Base-by-base conservation (phyloP, 129 eudicot genomes). In the Smallanthus sonchifolius region DNA sequence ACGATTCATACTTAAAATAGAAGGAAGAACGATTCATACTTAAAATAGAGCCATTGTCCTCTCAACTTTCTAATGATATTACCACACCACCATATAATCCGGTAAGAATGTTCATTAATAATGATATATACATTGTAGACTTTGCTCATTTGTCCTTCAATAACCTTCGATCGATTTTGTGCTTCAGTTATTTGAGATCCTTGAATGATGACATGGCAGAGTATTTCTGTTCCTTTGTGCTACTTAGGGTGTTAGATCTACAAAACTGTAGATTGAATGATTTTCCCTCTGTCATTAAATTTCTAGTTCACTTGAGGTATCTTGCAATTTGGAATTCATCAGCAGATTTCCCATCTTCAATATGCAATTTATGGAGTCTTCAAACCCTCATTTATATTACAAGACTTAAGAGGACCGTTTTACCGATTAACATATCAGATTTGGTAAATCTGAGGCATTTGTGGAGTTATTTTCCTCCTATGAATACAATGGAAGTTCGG, bases 291-390 rank as follows among this genome's bases (percentile, higher is more conserved):
- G 35, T 19, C 10, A 16, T 67, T 0, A 49, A 0, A 43, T 69
- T 77, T 9, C 24, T 77, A 14, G 51, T 77, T 69, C 75, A 68
- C 49, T 57, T 77, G 69, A 77, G 75, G 63, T 77, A 69, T 63
- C 62, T 77, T 43, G 70, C 61, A 5, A 10, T 77, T 11, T 19
- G 63, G 52, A 0, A 0, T 7, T 0, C 16, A 13, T 0, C 0
- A 4, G 4, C 0, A 15, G 15, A 10, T 66, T 77, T 77, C 17
- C 70, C 70, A 44, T 7, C 42, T 30, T 68, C 75, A 2, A 10
- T 77, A 30, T 77, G 39, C 42, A 77, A 68, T 11, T 17, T 77
- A 5, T 43, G 40, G 75, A 69, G 28, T 42, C 81, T 69, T 69
- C 75, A 69, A 43, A 77, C 51, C 16, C 61, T 77, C 14, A 11